These are phyloP conservation scores for Phlegmacium glaucopus DNA, from an alignment of 768 basidiomycete genomes.

Conservation along the genomic window DNA sequence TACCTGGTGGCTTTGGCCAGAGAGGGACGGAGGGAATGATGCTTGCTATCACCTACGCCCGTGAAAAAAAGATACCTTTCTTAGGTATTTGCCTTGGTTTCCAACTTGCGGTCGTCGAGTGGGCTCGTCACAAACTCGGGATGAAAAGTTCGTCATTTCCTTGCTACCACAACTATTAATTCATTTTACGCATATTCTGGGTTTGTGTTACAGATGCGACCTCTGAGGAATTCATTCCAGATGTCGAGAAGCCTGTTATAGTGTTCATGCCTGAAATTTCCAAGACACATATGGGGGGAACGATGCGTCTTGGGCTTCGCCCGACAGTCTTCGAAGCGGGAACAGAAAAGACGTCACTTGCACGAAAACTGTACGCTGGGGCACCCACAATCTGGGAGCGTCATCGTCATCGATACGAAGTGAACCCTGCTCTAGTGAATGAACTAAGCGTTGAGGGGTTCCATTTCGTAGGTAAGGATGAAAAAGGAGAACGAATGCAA, in stretches of 20 bases:
- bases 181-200: constrained; percentile 5
- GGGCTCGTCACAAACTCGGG: constrained; percentile 81
- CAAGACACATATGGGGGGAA: constrained; percentile 96
- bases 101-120: constrained; percentile 95
- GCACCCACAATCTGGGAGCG: constrained; percentile 88
- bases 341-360: constrained; percentile 68
- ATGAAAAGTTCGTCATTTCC: constrained; percentile 48
- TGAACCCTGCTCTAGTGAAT: constrained; percentile 86
- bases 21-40: constrained; percentile 98
- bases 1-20: constrained; percentile 93
- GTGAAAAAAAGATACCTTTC: constrained; percentile 94
- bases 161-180: neutral
- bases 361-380: constrained; percentile 81
- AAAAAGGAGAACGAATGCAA: constrained; percentile 97
- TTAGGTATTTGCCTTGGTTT: constrained; percentile 97
- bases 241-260: constrained; percentile 68
- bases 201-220: constrained; percentile 78
- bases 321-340: constrained; percentile 84
- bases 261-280: constrained; percentile 99
- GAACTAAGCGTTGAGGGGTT: constrained; percentile 64
- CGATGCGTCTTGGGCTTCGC: constrained; percentile 99
- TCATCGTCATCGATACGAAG: constrained; percentile 93
- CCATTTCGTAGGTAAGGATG: constrained; percentile 80
- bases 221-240: constrained; percentile 74
- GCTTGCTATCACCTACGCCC: constrained; percentile 94